phyloP scores from a whole-genome alignment of 2,329 filamentous ascomycete genomes.

The Colletotrichum tanaceti region DNA sequence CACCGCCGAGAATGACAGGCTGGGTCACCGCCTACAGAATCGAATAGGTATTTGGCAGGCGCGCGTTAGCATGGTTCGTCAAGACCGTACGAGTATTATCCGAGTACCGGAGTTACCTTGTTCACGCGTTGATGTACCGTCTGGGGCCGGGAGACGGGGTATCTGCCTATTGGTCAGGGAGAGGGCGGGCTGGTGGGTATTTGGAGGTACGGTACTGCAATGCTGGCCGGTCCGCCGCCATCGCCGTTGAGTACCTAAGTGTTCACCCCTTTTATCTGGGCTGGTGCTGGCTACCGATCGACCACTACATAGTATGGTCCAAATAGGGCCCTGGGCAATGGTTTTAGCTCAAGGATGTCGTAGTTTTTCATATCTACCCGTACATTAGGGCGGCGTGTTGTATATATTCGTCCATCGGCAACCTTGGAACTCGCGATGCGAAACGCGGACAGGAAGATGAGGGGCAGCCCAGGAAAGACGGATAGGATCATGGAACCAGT shows the following conservation, averaged over 20 bases:
- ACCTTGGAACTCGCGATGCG: conserved; percentile 5
- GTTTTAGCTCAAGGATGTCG: neutral
- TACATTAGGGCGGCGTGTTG: too few relatives aligned
- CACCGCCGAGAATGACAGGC: conserved; percentile 32
- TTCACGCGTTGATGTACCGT: neutral
- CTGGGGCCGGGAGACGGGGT: conserved; percentile 22
- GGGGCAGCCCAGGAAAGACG: neutral
- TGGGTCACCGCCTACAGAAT: conserved; percentile 5
- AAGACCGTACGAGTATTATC: conserved; percentile 26
- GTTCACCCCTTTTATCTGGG: conserved; percentile 11
- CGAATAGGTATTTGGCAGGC: conserved; percentile 15
- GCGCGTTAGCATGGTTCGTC: conserved; percentile 25
- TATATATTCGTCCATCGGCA: neutral
- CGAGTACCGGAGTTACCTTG: conserved; percentile 19
- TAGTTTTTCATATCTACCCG: neutral
- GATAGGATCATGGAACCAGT: conserved; percentile 12
- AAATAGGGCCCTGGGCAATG: conserved; percentile 6
- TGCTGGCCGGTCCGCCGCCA: neutral
- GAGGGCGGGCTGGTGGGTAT: conserved; percentile 3
- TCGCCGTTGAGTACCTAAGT: neutral
- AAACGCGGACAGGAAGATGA: neutral
- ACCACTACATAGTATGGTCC: conserved; percentile 6
- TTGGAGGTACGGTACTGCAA: neutral
- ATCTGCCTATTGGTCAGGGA: conserved; percentile 24
- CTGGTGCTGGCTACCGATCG: neutral